These are phyloP conservation scores for Neurospora sp. DNA, from an alignment of 495 filamentous ascomycete species.

Conservation along the genomic window DNA sequence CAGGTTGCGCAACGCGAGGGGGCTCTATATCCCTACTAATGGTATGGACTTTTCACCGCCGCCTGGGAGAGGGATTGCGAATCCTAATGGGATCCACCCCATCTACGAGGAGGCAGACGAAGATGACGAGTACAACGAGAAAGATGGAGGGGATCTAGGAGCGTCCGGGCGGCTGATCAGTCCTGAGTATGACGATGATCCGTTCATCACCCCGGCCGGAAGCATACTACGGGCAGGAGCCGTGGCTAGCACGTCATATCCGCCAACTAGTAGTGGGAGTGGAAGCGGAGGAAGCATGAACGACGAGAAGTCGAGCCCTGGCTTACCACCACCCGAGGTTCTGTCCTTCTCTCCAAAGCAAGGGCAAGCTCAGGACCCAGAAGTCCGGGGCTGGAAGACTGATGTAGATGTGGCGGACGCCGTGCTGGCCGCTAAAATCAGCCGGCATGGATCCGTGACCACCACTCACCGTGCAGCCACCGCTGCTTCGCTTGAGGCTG, in stretches of 20 bases:
- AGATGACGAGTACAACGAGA: constrained; percentile 55
- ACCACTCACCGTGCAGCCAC: constrained; percentile 1
- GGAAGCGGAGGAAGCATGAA: not conserved
- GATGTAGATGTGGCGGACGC: constrained; percentile 49
- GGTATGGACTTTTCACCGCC: constrained; percentile 13
- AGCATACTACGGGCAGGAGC: not conserved
- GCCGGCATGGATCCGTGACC: constrained; percentile 8
- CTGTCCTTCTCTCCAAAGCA: constrained; percentile 12
- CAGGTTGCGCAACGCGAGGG: constrained; percentile 14
- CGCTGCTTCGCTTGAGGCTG: not conserved
- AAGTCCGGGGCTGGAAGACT: constrained; percentile 51
- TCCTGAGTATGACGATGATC: constrained; percentile 24
- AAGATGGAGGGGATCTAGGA: constrained; percentile 5
- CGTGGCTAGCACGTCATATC: not conserved
- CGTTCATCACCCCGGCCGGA: constrained; percentile 31
- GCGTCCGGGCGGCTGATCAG: constrained; percentile 9
- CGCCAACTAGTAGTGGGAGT: constrained; percentile 2
- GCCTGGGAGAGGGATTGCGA: not conserved
- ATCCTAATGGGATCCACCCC: constrained; percentile 36
- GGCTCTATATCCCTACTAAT: constrained; percentile 22
- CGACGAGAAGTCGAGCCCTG: not conserved
- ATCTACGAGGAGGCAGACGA: constrained; percentile 55
- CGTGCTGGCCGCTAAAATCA: constrained; percentile 24
- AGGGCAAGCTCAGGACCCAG: constrained; percentile 30
- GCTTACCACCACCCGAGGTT: constrained; percentile 9